Evolutionary conservation across 345 rosid genomes (phyloP).

Genomic region (Raphanus sativus): DNA sequence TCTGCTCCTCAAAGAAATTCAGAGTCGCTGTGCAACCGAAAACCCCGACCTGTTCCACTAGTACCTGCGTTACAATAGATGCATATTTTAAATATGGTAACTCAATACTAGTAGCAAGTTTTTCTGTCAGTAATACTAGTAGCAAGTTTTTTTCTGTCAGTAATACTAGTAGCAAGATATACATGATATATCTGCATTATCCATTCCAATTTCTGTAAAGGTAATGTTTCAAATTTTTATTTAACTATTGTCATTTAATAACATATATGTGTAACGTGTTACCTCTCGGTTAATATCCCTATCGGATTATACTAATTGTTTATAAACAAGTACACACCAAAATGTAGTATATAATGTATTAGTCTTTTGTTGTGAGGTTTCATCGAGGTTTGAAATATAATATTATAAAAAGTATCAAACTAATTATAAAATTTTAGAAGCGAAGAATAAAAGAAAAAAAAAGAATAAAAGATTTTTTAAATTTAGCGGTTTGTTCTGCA

Average conservation of each 20-base stretch:
- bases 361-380: not conserved
- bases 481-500: not conserved
- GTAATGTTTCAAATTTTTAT: not conserved
- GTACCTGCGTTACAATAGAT: constrained; percentile 50
- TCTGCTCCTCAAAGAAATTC: constrained; percentile 69
- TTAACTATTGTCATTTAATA: not conserved
- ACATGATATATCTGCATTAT: not conserved
- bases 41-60: constrained; percentile 66
- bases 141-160: no score
- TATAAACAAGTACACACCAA: not conserved
- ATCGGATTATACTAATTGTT: not conserved
- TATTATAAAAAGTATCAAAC: not conserved
- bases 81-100: not conserved
- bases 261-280: not conserved
- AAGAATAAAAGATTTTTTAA: not conserved
- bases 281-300: not conserved
- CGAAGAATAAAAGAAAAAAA: not conserved
- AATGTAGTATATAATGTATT: not conserved
- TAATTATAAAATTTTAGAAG: not conserved
- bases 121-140: no score
- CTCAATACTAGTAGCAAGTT: not conserved
- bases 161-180: not conserved
- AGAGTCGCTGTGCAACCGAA: constrained; percentile 63
- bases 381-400: not conserved
- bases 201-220: not conserved